A percentile compares a stretch with the other conserved stretches of the same genome.
Conservation (phyloP, 768 basidiomycete genomes). For the Kwoniella europaea region DNA sequence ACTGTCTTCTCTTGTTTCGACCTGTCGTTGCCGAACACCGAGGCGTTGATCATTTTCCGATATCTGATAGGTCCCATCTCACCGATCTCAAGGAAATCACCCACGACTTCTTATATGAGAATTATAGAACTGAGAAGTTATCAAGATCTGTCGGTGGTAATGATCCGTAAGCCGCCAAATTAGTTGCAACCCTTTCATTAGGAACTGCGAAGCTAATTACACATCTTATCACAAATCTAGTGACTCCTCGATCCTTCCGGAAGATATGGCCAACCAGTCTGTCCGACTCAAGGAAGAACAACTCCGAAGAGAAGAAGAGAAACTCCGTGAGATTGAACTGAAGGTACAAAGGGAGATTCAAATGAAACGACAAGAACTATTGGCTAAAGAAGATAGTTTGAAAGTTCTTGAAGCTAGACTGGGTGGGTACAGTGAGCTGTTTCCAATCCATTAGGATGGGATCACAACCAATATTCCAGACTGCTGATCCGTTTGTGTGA, state of each 20-base stretch:
- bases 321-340: conserved; percentile 97
- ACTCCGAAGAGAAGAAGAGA: conserved; percentile 94
- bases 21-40: too few relatives aligned
- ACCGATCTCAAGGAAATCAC: conserved; percentile 89
- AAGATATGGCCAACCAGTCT: conserved; percentile 94
- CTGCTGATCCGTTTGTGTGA: neutral
- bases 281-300: conserved; percentile 99
- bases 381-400: conserved; percentile 84
- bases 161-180: conserved; percentile 54
- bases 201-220: neutral
- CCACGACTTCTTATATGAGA: conserved; percentile 85
- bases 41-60: neutral
- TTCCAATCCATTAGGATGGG: neutral
- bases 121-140: conserved; percentile 96
- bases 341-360: conserved; percentile 98
- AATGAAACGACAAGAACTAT: conserved; percentile 92
- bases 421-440: conserved; percentile 41
- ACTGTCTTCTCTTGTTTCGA: too few relatives aligned
- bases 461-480: too few relatives aligned
- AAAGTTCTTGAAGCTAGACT: conserved; percentile 57
- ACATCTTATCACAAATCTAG: conserved; percentile 12
- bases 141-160: conserved; percentile 85
- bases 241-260: conserved; percentile 85
- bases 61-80: conserved; percentile 74
- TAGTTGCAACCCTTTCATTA: too few relatives aligned